phyloP scores from a whole-genome alignment of 441 rosid species.

The Gossypium davidsonii region DNA sequence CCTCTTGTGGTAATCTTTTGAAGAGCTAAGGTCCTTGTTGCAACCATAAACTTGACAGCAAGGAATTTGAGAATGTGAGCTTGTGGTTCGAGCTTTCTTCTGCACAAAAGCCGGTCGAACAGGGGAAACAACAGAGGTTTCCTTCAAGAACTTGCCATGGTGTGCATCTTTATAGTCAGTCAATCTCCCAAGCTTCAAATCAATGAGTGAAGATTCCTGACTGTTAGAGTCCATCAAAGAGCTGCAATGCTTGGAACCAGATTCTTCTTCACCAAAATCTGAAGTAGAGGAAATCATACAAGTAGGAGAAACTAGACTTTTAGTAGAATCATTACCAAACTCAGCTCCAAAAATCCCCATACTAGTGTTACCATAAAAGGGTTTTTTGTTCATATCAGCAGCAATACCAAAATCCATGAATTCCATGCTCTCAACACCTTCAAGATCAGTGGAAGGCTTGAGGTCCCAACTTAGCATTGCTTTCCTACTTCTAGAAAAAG shows the following conservation, averaged over 20 bases:
- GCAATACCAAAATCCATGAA: slow-evolving; percentile 30
- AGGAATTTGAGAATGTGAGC: slow-evolving; percentile 22
- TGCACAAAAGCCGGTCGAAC: slow-evolving; percentile 30
- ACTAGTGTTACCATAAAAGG: slow-evolving; percentile 3
- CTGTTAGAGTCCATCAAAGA: slow-evolving; percentile 34
- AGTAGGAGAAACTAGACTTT: slow-evolving; percentile 20
- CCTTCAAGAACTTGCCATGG: slow-evolving; percentile 24
- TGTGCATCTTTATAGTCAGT: slow-evolving; percentile 30
- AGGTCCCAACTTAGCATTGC: slow-evolving; percentile 31
- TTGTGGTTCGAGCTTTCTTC: slow-evolving; percentile 33
- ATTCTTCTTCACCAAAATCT: slow-evolving; percentile 31
- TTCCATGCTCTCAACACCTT: slow-evolving; percentile 19
- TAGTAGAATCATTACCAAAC: slow-evolving; percentile 17
- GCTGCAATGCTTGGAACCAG: slow-evolving; percentile 35
- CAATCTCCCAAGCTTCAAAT: slow-evolving; percentile 57
- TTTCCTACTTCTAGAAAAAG: slow-evolving; percentile 28
- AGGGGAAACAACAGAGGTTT: slow-evolving; percentile 23
- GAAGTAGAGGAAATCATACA: slow-evolving; percentile 23
- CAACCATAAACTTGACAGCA: slow-evolving; percentile 64
- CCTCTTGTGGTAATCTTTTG: slow-evolving; percentile 76
- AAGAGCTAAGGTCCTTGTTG: slow-evolving; percentile 54
- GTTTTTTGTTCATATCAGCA: slow-evolving; percentile 29
- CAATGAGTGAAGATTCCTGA: slow-evolving; percentile 42
- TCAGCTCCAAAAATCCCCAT: slow-evolving; percentile 6
- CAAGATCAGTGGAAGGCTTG: slow-evolving; percentile 26